Conservation (phyloP, 345 rosid species). For the Mercurialis annua region DNA sequence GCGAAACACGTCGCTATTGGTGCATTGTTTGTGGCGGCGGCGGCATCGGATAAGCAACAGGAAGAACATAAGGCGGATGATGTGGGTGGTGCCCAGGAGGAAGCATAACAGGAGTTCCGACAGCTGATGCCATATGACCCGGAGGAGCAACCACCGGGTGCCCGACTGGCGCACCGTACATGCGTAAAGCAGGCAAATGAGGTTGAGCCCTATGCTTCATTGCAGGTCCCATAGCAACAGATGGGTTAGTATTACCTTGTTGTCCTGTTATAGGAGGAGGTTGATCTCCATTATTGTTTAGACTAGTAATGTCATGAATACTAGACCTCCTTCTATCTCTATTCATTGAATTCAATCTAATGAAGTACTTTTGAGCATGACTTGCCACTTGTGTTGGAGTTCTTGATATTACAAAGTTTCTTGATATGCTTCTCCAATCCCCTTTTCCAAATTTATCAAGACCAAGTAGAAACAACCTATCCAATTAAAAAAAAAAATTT, state of each 20-base stretch:
- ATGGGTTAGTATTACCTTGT: constrained; percentile 37
- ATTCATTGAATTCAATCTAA: constrained; percentile 74
- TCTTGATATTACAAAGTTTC: constrained; percentile 81
- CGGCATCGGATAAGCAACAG: constrained; percentile 67
- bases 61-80: constrained; percentile 62
- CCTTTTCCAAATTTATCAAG: constrained; percentile 94
- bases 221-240: constrained; percentile 30
- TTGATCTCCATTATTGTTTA: constrained; percentile 49
- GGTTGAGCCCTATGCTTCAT: constrained; percentile 47
- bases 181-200: constrained; percentile 55
- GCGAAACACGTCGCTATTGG: constrained; percentile 33
- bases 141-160: constrained; percentile 62
- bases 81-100: constrained; percentile 45
- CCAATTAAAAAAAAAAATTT: background rate
- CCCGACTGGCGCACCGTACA: constrained; percentile 73
- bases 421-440: constrained; percentile 97
- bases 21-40: constrained; percentile 50
- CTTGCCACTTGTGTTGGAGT: constrained; percentile 97
- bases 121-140: constrained; percentile 73
- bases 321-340: constrained; percentile 87
- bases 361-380: constrained; percentile 93
- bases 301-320: constrained; percentile 84
- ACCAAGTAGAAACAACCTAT: constrained; percentile 81
- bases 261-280: constrained; percentile 67
- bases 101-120: constrained; percentile 92